Base-by-base conservation (phyloP, 441 rosid genomes). In the Bruguiera hainesii region DNA sequence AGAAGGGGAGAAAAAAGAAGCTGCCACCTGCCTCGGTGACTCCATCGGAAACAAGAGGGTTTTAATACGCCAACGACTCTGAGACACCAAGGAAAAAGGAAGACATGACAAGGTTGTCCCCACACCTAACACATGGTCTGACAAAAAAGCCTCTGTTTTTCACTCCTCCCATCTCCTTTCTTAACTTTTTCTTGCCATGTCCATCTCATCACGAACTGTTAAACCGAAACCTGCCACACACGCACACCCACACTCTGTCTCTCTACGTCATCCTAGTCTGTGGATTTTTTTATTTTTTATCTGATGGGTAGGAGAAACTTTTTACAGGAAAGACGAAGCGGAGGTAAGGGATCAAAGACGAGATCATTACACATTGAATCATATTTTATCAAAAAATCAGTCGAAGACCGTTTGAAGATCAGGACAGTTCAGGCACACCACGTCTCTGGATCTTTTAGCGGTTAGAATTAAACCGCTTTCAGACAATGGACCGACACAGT, bases 191-290 rank as follows among this genome's bases (percentile, higher is more conserved):
- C 20, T 9, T 9, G 48, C 15, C 13, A 11, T 49, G 35, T n/a
- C 67, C 42, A 48, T 70, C 78, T 65, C 73, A 42, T 70, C 88
- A 76, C 81, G 82, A 74, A 81, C 76, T 35, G 74, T 65, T 19
- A 28, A 52, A 53, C 30, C 21, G 25, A 50, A 62, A 68, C 59
- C 39, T 52, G 7, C 28, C 20, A 30, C 49, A 19, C 56, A 23
- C 23, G 23, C 55, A 5, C 25, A 7, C 37, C 2, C 9, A 6
- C 37, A 1, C 10, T 7, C 35, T 0, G 2, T 20, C 6, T 20
- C 5, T 42, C 59, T 30, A 46, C 39, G 59, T 51, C 51, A 11
- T 10, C 46, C 0, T 7, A 1, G 9, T 1, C 10, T 7, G 10
- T 33, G 33, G 39, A 31, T 1, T 31, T 31, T 31, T 31, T 31